A percentile compares a stretch with the other conserved stretches of the same genome.
phyloP scores from a whole-genome alignment of 345 rosid genomes.

The Lagerstroemia speciosa region DNA sequence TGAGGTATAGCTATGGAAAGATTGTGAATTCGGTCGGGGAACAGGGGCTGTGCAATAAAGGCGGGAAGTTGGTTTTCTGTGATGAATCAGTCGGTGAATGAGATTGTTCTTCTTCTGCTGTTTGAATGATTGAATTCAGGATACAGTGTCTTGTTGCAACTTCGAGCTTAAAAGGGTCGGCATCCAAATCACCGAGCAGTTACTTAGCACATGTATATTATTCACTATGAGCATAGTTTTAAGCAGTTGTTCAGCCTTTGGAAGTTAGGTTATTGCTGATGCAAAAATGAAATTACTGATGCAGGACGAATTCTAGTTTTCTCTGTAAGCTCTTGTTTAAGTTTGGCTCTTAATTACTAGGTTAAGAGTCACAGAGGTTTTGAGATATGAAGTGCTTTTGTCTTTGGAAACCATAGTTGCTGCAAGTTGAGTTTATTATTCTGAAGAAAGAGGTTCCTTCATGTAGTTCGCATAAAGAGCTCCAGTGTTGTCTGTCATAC shows the following conservation, averaged over 20 bases:
- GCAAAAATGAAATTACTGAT: neutral
- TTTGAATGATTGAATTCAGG: neutral
- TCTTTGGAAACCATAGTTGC: no score
- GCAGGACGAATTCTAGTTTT: neutral
- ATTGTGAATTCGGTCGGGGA: conserved; percentile 12
- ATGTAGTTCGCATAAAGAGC: neutral
- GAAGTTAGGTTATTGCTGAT: neutral
- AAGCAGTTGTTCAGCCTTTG: neutral
- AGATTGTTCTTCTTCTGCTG: neutral
- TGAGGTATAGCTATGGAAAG: conserved; percentile 18
- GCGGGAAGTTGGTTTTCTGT: conserved; percentile 14
- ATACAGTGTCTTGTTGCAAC: neutral
- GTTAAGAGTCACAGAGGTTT: no score
- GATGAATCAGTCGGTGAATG: conserved; percentile 8
- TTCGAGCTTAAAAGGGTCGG: neutral
- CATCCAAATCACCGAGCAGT: neutral
- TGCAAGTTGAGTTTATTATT: no score
- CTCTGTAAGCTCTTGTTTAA: neutral
- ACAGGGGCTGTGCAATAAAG: conserved; percentile 17
- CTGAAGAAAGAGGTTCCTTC: no score
- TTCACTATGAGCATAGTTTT: neutral
- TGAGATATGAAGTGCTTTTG: no score
- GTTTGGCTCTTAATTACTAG: neutral
- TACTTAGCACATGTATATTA: neutral
- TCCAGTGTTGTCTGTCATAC: neutral